phyloP scores from a whole-genome alignment of 352 stramenopile species.

The Phytophthora pinifolia region DNA sequence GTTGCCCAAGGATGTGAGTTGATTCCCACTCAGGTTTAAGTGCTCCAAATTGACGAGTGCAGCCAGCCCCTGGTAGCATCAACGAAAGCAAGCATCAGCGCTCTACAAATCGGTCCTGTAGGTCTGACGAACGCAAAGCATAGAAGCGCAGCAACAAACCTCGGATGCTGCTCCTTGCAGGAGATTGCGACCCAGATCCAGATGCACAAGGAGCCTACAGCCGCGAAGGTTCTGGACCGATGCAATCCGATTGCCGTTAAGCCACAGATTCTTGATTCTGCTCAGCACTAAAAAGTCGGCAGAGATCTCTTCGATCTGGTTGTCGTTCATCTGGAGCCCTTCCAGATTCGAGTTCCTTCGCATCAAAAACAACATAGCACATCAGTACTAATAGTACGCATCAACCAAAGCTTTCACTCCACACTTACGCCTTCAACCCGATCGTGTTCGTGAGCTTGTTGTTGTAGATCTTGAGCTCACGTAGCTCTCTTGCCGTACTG shows the following conservation, averaged over 20 bases:
- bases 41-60: slow-evolving; percentile 53
- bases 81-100: neutral
- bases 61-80: slow-evolving; percentile 46
- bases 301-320: slow-evolving; percentile 64
- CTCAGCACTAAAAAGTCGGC: slow-evolving; percentile 56
- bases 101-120: no score
- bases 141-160: slow-evolving; percentile 20
- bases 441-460: slow-evolving; percentile 61
- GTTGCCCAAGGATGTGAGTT: slow-evolving; percentile 53
- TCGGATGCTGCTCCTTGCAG: slow-evolving; percentile 43
- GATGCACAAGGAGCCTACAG: slow-evolving; percentile 56
- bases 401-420: neutral
- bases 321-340: slow-evolving; percentile 67
- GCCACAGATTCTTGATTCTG: slow-evolving; percentile 70
- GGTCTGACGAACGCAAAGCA: no score
- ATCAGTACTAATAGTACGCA: neutral
- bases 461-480: slow-evolving; percentile 83
- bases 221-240: slow-evolving; percentile 49
- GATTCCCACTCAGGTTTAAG: slow-evolving; percentile 68
- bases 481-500: slow-evolving; percentile 58
- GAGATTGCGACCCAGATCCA: slow-evolving; percentile 71
- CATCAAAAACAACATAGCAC: slow-evolving; percentile 2
- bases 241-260: slow-evolving; percentile 67
- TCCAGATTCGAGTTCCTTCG: slow-evolving; percentile 69
- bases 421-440: slow-evolving; percentile 48